Base-by-base conservation (phyloP, 2,329 filamentous ascomycete genomes). In the Teratosphaeria viscida region DNA sequence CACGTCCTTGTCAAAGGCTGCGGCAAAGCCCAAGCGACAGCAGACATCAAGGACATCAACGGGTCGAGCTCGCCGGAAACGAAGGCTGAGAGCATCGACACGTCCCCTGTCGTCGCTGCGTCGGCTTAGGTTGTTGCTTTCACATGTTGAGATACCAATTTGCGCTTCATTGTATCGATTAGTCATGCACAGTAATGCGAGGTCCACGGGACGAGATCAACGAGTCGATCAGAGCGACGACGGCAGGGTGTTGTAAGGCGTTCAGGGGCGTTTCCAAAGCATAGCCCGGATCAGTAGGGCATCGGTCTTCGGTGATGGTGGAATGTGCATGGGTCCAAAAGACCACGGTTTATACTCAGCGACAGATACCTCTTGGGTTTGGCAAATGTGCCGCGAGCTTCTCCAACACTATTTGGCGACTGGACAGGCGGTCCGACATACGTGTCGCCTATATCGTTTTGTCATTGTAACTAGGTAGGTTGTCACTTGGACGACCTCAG, bases 1-100 rank as follows among this genome's bases (percentile, higher is more conserved):
- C 84, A 87, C 71, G 83, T 85, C 63, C 78, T 87, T 14, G 84
- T 87, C 65, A 87, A 87, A 72, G 84, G 84, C 55, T 87, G 84
- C 68, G 84, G 84, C 60, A 85, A 85, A 67, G 74, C 70, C 58
- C 60, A 64, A n/a, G 65, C 68, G 29, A 65, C 68, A 2, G 61
- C 66, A 35, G 73, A 73, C 49, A 63, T 68, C 59, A 73, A 73
- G 59, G 72, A 72, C 61, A 62, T 72, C 57, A 71, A 74, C 55
- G 66, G 68, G 60, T 72, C 72, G 27, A 64, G 67, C 52, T 73
- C 72, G 29, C 71, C 72, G 23, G 64, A 66, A 29, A 52, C 62
- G 27, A 72, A 72, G 65, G 71, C 67, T 63, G 70, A 70, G 39
- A 68, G 67, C 61, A 56, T 63, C 11, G 66, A 70, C 47, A 64